These are phyloP conservation scores for Parascedosporium putredinis DNA, from an alignment of 2,329 filamentous ascomycete species.

Conservation along the genomic window DNA sequence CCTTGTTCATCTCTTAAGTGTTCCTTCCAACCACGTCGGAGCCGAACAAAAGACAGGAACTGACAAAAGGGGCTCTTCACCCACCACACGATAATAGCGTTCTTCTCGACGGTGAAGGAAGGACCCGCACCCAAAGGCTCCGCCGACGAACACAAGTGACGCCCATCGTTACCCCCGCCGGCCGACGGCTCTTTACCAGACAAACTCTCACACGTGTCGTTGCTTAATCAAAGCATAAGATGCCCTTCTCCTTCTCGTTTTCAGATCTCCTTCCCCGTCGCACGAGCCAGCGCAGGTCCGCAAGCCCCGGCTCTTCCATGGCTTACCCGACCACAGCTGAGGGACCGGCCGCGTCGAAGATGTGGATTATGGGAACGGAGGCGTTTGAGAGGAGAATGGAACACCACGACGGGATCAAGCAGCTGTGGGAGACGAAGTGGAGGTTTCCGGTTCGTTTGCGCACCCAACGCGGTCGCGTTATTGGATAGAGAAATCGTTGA, in stretches of 20 bases:
- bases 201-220: background rate
- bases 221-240: background rate
- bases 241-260: background rate
- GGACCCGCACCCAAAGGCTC: background rate
- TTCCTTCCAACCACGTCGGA: no score
- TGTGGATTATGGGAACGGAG: constrained; percentile 33
- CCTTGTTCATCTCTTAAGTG: no score
- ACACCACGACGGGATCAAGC: constrained; percentile 49
- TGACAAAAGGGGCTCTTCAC: background rate
- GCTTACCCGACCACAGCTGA: no score
- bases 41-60: no score
- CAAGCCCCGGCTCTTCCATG: no score
- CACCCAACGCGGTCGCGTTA: no score
- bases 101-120: background rate
- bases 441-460: constrained; percentile 50
- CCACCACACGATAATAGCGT: background rate
- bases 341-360: constrained; percentile 10
- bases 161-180: background rate
- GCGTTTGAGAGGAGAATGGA: constrained; percentile 36
- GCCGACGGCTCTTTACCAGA: background rate
- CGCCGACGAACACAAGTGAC: background rate
- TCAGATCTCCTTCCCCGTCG: background rate
- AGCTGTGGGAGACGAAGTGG: constrained; percentile 70
- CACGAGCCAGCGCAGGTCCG: no score
- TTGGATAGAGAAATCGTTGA: background rate